Conservation (phyloP, 768 basidiomycete genomes). For the Tulasnella sp. region DNA sequence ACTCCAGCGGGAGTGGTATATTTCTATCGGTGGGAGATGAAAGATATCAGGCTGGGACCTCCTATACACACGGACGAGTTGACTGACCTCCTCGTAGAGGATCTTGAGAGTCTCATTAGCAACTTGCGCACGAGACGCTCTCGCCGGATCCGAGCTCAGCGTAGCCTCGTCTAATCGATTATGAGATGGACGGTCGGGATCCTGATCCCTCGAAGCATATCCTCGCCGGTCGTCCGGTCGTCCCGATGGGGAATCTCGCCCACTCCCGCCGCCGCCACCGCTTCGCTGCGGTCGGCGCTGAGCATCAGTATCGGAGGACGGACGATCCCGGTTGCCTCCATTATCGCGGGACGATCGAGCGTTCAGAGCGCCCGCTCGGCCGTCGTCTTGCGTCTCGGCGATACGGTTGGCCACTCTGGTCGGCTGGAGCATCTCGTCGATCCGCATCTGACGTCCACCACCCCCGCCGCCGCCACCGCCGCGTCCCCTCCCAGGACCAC, state of each 20-base stretch:
- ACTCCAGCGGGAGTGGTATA: neutral
- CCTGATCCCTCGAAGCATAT: neutral
- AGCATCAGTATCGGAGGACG: neutral
- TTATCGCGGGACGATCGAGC: neutral
- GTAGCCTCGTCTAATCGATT: neutral
- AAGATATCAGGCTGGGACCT: no score
- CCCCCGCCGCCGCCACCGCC: neutral
- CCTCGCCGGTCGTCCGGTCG: neutral
- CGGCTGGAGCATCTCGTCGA: neutral
- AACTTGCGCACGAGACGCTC: neutral
- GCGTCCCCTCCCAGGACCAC: neutral
- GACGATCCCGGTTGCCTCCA: neutral
- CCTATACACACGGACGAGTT: neutral
- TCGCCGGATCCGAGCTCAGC: neutral
- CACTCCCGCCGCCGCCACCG: neutral
- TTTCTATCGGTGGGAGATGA: neutral
- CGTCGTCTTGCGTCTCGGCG: neutral
- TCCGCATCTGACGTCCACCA: neutral
- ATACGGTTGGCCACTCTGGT: neutral
- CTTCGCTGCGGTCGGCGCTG: neutral
- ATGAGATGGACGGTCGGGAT: neutral
- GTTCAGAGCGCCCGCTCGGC: neutral
- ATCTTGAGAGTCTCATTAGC: neutral
- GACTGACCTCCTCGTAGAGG: neutral
- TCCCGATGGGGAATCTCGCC: neutral